These are phyloP conservation scores for Austroboletus niveus DNA, from an alignment of 1,284 basidiomycete species.

Conservation along the genomic window DNA sequence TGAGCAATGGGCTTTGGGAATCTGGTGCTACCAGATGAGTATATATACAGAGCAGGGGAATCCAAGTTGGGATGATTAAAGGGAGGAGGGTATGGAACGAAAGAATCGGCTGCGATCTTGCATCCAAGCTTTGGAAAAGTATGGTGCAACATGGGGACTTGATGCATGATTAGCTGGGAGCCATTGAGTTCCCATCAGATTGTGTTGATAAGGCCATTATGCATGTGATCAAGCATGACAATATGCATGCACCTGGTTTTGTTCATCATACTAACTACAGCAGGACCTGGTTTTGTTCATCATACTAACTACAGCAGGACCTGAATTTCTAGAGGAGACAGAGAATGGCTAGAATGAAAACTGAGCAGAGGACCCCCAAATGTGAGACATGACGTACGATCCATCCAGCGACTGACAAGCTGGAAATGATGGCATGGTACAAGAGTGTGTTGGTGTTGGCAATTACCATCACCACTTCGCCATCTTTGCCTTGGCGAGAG, in stretches of 20 bases:
- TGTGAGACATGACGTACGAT: constrained; percentile 18
- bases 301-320: constrained; percentile 31
- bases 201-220: constrained; percentile 26
- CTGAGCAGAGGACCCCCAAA: not conserved
- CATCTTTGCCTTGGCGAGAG: constrained; percentile 21
- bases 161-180: constrained; percentile 14
- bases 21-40: not conserved
- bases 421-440: constrained; percentile 31
- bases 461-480: constrained; percentile 33
- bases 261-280: constrained; percentile 29
- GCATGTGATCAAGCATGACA: constrained; percentile 26
- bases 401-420: constrained; percentile 32
- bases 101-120: constrained; percentile 26
- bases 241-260: constrained; percentile 32
- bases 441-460: constrained; percentile 35
- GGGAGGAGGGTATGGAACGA: constrained; percentile 27
- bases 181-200: constrained; percentile 13
- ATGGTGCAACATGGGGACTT: constrained; percentile 30
- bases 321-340: constrained; percentile 34
- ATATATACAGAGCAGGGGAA: constrained; percentile 8
- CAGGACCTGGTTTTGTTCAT: too few species aligned
- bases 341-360: constrained; percentile 33
- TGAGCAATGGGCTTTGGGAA: constrained; percentile 16
- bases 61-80: constrained; percentile 9
- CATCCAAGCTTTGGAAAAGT: constrained; percentile 35